These are phyloP conservation scores for Calonectria naviculata DNA, from an alignment of 2,329 filamentous ascomycete genomes.

Conservation along the genomic window DNA sequence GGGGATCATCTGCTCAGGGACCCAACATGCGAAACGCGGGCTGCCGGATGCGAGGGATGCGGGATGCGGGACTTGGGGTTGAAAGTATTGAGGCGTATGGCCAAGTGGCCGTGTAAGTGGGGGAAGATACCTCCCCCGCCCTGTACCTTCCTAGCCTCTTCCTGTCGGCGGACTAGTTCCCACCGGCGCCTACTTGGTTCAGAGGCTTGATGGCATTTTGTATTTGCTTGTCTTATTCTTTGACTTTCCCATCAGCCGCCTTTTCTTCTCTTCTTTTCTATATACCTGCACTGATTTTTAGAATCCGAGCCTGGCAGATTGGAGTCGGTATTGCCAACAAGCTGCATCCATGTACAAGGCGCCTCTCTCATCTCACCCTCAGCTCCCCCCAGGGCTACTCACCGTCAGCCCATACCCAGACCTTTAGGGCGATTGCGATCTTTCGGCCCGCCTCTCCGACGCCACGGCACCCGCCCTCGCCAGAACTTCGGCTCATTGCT, in stretches of 20 bases:
- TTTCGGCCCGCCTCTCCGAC: slow-evolving; percentile 51
- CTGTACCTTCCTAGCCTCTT: slow-evolving; percentile 31
- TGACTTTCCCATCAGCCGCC: not conserved
- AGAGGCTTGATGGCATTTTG: not conserved
- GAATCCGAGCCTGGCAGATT: not conserved
- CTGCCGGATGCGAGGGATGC: slow-evolving; percentile 8
- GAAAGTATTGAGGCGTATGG: not conserved
- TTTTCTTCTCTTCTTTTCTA: not conserved
- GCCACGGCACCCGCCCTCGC: slow-evolving; percentile 40
- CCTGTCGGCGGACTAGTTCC: not conserved
- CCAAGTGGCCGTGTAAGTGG: slow-evolving; percentile 23
- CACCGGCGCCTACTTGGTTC: not conserved
- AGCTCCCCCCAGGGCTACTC: slow-evolving; percentile 19
- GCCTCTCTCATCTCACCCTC: slow-evolving; percentile 18
- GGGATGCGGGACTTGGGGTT: slow-evolving; percentile 3
- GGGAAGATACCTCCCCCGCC: slow-evolving; percentile 24
- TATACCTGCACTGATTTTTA: not conserved
- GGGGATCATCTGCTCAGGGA: slow-evolving; percentile 41
- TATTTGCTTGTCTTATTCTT: not conserved
- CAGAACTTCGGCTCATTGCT: slow-evolving; percentile 38
- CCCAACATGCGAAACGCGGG: slow-evolving; percentile 31
- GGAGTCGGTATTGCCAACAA: not conserved
- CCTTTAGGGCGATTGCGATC: slow-evolving; percentile 34
- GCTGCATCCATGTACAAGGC: slow-evolving; percentile 21
- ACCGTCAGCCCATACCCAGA: slow-evolving; percentile 38